Conservation (phyloP, 257 asterid species). For the Craterostigma plantagineum region DNA sequence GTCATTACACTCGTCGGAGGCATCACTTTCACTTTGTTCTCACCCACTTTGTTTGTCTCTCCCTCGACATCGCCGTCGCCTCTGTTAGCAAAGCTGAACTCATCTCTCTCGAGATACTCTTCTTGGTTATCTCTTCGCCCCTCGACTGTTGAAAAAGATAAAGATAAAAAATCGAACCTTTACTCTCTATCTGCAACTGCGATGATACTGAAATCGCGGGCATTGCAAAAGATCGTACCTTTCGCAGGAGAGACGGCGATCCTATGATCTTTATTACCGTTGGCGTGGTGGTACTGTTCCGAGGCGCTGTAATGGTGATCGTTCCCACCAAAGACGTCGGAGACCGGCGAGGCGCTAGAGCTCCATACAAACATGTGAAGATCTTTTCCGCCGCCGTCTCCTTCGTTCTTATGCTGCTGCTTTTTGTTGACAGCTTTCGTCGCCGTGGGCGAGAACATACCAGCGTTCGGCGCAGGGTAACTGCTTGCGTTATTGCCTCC, state of each 20-base stretch:
- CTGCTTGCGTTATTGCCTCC: slow-evolving; percentile 9
- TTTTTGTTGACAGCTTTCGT: slow-evolving; percentile 6
- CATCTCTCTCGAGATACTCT: slow-evolving; percentile 41
- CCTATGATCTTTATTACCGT: slow-evolving; percentile 32
- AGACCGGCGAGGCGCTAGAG: slow-evolving; percentile 80
- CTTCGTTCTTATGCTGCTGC: slow-evolving; percentile 13
- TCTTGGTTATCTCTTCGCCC: slow-evolving; percentile 34
- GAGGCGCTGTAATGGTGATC: slow-evolving; percentile 18
- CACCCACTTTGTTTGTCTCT: slow-evolving; percentile 12
- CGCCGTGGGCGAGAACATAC: slow-evolving; percentile 30
- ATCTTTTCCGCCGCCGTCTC: slow-evolving; percentile 56
- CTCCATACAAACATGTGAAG: slow-evolving; percentile 95
- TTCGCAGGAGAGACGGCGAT: slow-evolving; percentile 47
- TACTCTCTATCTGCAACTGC: not conserved
- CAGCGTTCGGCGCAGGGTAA: slow-evolving; percentile 55
- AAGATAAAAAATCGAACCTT: not conserved
- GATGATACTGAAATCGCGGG: not conserved
- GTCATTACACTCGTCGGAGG: slow-evolving; percentile 70
- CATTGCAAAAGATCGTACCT: slow-evolving; percentile 15
- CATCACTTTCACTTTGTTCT: slow-evolving; percentile 28
- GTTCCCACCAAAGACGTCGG: slow-evolving; percentile 76
- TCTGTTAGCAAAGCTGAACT: slow-evolving; percentile 44
- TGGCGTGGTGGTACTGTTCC: slow-evolving; percentile 29
- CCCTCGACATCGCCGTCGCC: slow-evolving; percentile 30
- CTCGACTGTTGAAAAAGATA: slow-evolving; percentile 11